These are phyloP conservation scores for Cordyceps fumosorosea DNA, from an alignment of 2,329 filamentous ascomycete species.

Conservation along the genomic window DNA sequence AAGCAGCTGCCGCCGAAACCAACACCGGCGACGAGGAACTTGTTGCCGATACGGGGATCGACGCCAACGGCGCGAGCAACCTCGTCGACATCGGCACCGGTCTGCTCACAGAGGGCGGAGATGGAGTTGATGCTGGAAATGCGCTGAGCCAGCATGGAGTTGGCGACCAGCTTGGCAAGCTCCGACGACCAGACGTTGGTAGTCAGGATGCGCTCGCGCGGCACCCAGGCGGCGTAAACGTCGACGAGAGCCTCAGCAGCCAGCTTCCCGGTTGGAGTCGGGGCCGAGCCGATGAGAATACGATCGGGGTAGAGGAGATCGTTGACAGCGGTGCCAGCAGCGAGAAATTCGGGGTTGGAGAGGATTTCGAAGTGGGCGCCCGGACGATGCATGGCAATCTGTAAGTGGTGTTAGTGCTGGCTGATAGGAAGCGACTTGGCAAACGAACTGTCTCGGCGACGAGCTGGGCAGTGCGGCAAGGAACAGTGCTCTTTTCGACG, in stretches of 20 bases:
- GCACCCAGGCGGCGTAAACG: constrained; percentile 68
- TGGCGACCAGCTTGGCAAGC: constrained; percentile 71
- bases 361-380: constrained; percentile 66
- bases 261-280: constrained; percentile 50
- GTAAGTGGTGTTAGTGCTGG: not conserved
- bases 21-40: constrained; percentile 67
- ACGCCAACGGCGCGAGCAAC: constrained; percentile 61
- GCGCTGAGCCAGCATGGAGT: constrained; percentile 73
- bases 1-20: constrained; percentile 80
- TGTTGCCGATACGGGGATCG: constrained; percentile 64
- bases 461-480: constrained; percentile 65
- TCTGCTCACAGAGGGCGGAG: constrained; percentile 71
- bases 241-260: constrained; percentile 58
- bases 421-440: not conserved
- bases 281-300: constrained; percentile 65
- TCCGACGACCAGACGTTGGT: constrained; percentile 74
- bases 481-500: constrained; percentile 77
- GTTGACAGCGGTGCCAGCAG: constrained; percentile 67
- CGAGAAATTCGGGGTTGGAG: constrained; percentile 76
- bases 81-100: constrained; percentile 69
- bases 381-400: constrained; percentile 54
- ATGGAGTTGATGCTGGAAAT: constrained; percentile 78
- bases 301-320: constrained; percentile 67
- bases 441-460: constrained; percentile 58
- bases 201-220: constrained; percentile 58